A percentile compares a stretch with the other conserved stretches of the same genome.
These are phyloP conservation scores for Babesia bigemina DNA, from an alignment of 169 alveolate genomes.

Conservation along the genomic window DNA sequence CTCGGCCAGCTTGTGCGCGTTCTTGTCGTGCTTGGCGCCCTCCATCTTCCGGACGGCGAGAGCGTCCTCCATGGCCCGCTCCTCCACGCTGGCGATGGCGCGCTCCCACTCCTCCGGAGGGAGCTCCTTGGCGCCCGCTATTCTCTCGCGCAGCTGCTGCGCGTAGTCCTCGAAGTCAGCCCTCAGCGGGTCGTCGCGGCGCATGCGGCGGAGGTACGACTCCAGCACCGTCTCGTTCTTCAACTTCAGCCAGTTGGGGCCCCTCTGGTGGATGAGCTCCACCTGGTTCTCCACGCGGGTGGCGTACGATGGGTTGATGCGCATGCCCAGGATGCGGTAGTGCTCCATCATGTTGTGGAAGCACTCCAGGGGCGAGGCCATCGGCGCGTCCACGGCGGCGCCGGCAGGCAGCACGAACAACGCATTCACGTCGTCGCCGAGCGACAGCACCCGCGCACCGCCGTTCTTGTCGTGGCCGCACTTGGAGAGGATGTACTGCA, in stretches of 20 bases:
- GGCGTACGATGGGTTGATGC: constrained; percentile 61
- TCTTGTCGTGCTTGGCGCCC: constrained; percentile 18
- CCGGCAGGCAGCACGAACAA: constrained; percentile 56
- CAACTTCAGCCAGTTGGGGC: constrained; percentile 67
- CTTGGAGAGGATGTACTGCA: constrained; percentile 54
- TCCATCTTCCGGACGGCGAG: constrained; percentile 17
- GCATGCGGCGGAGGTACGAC: constrained; percentile 58
- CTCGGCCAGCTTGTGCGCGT: constrained; percentile 10
- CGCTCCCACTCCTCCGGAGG: constrained; percentile 48
- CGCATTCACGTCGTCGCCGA: constrained; percentile 62
- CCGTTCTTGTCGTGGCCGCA: constrained; percentile 40
- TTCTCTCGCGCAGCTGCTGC: constrained; percentile 44
- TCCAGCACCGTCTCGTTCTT: constrained; percentile 45
- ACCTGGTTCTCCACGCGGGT: constrained; percentile 33
- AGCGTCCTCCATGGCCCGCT: background rate
- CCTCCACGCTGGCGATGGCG: constrained; percentile 30
- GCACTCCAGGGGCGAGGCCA: constrained; percentile 52
- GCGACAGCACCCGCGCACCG: constrained; percentile 28
- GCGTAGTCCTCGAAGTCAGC: constrained; percentile 46
- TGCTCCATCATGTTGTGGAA: constrained; percentile 61
- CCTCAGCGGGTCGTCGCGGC: constrained; percentile 62
- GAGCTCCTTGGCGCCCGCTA: constrained; percentile 48
- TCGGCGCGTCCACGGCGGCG: constrained; percentile 37
- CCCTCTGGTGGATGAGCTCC: constrained; percentile 64
- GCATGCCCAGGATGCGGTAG: constrained; percentile 30